A percentile compares a stretch with the other conserved stretches of the same genome.
These are phyloP conservation scores for Bolboschoenus planiculmis DNA, from an alignment of 176 grass and related monocot species.

Conservation along the genomic window DNA sequence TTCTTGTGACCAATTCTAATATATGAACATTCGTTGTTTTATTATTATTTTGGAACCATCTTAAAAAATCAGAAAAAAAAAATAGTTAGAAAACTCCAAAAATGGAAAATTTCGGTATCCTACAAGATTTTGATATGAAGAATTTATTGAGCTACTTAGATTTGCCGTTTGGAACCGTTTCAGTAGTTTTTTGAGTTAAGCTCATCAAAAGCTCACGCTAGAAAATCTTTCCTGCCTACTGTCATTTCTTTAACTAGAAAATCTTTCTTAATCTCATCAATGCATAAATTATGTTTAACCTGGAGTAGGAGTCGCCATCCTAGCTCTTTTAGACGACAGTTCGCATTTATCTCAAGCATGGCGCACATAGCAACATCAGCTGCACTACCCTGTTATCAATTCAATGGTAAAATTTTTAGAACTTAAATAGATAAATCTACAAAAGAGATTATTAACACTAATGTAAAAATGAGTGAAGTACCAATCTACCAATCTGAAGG, in stretches of 20 bases:
- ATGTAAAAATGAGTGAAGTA: not conserved
- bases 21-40: too few species aligned
- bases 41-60: too few species aligned
- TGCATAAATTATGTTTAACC: conserved; percentile 32
- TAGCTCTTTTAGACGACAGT: conserved; percentile 67
- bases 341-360: conserved; percentile 85
- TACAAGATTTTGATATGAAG: too few species aligned
- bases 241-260: not conserved
- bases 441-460: not conserved
- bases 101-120: too few species aligned
- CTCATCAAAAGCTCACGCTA: not conserved
- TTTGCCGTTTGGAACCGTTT: too few species aligned
- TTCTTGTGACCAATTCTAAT: not conserved
- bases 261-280: not conserved
- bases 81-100: too few species aligned
- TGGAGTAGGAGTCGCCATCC: conserved; percentile 87
- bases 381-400: conserved; percentile 73
- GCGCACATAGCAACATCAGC: conserved; percentile 99
- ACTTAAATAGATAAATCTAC: not conserved
- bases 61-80: too few species aligned
- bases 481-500: not conserved
- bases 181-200: too few species aligned
- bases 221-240: not conserved
- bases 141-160: too few species aligned
- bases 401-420: conserved; percentile 9